Percentiles rank a stretch among this genome's conserved stretches.
These are phyloP conservation scores for Ehretia macrophylla DNA, from an alignment of 257 asterid genomes.

Conservation along the genomic window DNA sequence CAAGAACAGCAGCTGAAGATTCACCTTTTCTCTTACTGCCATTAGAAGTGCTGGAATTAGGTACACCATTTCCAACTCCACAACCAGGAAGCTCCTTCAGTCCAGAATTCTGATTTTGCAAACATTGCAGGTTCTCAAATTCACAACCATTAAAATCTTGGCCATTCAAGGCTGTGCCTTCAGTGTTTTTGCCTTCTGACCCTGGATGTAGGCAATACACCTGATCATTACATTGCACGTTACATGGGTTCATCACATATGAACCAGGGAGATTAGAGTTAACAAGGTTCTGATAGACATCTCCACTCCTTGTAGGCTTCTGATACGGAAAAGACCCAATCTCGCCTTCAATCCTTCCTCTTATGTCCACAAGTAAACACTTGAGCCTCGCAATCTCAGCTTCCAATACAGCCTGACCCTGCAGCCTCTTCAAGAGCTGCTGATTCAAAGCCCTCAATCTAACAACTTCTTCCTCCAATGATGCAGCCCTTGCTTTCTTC, in stretches of 20 bases:
- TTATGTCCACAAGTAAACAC: conserved; percentile 89
- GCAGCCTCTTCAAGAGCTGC: conserved; percentile 84
- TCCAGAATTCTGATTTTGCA: conserved; percentile 19
- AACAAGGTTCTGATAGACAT: conserved; percentile 35
- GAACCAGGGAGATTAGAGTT: conserved; percentile 52
- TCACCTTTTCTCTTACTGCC: conserved; percentile 23
- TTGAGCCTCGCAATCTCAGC: conserved; percentile 91
- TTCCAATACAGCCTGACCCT: conserved; percentile 80
- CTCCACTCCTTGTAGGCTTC: conserved; percentile 56
- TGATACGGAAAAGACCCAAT: conserved; percentile 95
- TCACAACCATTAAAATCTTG: conserved; percentile 35
- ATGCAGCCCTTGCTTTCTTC: conserved; percentile 89
- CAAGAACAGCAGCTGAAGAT: neutral
- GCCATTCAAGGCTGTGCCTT: conserved; percentile 27
- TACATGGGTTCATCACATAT: conserved; percentile 74
- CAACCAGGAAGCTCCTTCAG: conserved; percentile 18
- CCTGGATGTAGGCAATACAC: conserved; percentile 77
- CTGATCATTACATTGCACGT: conserved; percentile 66
- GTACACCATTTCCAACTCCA: conserved; percentile 12
- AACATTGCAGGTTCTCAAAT: conserved; percentile 25
- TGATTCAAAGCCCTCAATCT: conserved; percentile 75
- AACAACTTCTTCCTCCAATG: conserved; percentile 81
- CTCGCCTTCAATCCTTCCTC: conserved; percentile 97
- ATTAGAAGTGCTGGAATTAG: conserved; percentile 13
- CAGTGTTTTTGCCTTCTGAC: conserved; percentile 36